These are phyloP conservation scores for Penicillium sp. DNA, from an alignment of 2,329 filamentous ascomycete species.

Conservation along the genomic window DNA sequence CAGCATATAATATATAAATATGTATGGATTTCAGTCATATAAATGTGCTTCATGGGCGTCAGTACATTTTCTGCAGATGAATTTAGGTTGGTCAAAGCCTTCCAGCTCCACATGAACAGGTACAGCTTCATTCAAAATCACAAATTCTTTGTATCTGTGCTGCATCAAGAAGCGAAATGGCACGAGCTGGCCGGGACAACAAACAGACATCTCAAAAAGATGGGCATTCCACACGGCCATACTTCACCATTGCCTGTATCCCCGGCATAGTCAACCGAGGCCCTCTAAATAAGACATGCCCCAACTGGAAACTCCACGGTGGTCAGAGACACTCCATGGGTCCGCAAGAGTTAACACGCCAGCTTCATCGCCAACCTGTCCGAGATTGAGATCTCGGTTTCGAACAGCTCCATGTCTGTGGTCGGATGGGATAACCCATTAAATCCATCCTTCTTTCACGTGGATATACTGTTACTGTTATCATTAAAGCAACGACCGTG, in stretches of 20 bases:
- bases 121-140: no score
- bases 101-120: no score
- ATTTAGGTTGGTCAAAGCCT: no score
- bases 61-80: no score
- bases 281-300: slow-evolving; percentile 31
- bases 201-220: slow-evolving; percentile 18
- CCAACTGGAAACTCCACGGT: slow-evolving; percentile 36
- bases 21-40: no score
- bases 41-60: no score
- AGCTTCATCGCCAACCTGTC: slow-evolving; percentile 22
- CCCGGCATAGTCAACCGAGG: slow-evolving; percentile 23
- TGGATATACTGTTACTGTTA: no score
- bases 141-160: no score
- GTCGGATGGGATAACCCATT: no score
- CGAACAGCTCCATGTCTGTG: slow-evolving; percentile 28
- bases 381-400: slow-evolving; percentile 25
- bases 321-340: slow-evolving; percentile 35
- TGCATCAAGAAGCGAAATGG: slow-evolving; percentile 15
- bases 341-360: slow-evolving; percentile 23
- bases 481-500: no score
- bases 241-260: slow-evolving; percentile 29
- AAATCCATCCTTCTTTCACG: no score
- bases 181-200: slow-evolving; percentile 13
- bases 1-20: no score
- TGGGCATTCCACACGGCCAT: slow-evolving; percentile 14